phyloP scores from a whole-genome alignment of 2,329 filamentous ascomycete species.

The Pseudocercospora fuligena region DNA sequence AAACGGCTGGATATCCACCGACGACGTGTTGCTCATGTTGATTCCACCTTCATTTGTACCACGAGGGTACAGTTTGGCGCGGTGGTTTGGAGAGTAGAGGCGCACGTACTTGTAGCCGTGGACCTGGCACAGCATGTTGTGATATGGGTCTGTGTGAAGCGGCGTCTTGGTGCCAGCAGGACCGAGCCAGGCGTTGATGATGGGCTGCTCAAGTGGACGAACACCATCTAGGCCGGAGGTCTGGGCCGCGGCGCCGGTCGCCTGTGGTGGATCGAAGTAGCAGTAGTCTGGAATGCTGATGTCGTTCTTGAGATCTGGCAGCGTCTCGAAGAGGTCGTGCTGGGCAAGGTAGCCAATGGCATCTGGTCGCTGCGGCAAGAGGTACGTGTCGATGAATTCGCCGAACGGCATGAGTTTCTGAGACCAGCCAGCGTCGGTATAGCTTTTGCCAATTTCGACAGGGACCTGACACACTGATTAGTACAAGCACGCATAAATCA shows the following conservation, averaged over 20 bases:
- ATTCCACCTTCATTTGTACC: constrained; percentile 69
- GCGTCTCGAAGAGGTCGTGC: constrained; percentile 82
- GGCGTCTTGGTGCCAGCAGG: constrained; percentile 87
- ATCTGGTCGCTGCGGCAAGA: constrained; percentile 47
- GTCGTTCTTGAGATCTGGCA: constrained; percentile 76
- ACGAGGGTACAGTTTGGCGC: constrained; percentile 63
- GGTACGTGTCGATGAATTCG: constrained; percentile 69
- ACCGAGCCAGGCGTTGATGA: constrained; percentile 92
- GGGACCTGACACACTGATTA: constrained; percentile 59
- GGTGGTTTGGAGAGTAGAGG: constrained; percentile 74
- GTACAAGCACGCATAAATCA: neutral
- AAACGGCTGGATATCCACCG: constrained; percentile 65
- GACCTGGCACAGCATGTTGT: constrained; percentile 88
- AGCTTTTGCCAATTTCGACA: constrained; percentile 74
- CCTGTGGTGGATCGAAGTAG: constrained; percentile 69
- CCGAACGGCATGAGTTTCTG: constrained; percentile 79
- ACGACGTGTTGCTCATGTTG: constrained; percentile 90
- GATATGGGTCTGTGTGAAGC: constrained; percentile 90
- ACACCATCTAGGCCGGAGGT: constrained; percentile 29
- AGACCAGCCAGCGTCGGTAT: constrained; percentile 83
- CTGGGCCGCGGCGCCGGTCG: constrained; percentile 41
- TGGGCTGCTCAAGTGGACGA: constrained; percentile 57
- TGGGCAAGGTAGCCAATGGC: constrained; percentile 83
- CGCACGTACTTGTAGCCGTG: constrained; percentile 92
- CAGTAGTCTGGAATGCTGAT: constrained; percentile 84